Evolutionary conservation across 768 basidiomycete genomes (phyloP).

Genomic region (Hypsizygus marmoreus): DNA sequence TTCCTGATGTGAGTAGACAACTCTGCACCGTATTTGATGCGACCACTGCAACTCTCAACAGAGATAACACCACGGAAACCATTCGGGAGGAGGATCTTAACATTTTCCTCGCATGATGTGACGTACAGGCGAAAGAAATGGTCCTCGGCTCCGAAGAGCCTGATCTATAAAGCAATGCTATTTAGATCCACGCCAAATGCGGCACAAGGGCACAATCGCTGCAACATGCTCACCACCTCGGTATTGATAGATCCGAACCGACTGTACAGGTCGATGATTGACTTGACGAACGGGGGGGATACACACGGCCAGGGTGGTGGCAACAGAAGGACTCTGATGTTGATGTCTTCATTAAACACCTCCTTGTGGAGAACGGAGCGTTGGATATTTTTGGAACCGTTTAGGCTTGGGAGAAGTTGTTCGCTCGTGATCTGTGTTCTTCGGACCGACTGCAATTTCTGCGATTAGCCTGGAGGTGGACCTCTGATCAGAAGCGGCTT

Average conservation of each 20-base stretch:
- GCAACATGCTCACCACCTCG: constrained; percentile 18
- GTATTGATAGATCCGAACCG: constrained; percentile 13
- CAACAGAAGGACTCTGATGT: constrained; percentile 13
- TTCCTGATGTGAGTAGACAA: constrained; percentile 8
- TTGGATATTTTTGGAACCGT: constrained; percentile 4
- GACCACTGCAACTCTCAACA: constrained; percentile 13
- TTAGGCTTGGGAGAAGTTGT: constrained; percentile 14
- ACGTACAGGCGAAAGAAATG: constrained; percentile 14
- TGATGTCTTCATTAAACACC: constrained; percentile 8
- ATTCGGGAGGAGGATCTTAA: constrained; percentile 11
- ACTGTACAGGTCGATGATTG: constrained; percentile 16
- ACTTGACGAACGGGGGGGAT: constrained; percentile 9
- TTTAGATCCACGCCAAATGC: too few relatives aligned
- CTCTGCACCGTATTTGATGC: constrained; percentile 8
- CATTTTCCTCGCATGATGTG: constrained; percentile 13
- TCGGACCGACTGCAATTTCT: constrained; percentile 1
- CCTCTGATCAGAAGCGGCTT: constrained; percentile 1
- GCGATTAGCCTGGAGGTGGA: background rate
- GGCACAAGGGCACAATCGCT: too few relatives aligned
- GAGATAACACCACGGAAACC: constrained; percentile 10
- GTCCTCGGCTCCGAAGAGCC: constrained; percentile 10
- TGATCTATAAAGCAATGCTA: constrained; percentile 8
- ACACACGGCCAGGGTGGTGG: constrained; percentile 11
- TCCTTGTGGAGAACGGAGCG: constrained; percentile 8
- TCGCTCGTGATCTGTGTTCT: constrained; percentile 8